These are phyloP conservation scores for Rhodocollybia butyracea DNA, from an alignment of 768 basidiomycete genomes.

Conservation along the genomic window DNA sequence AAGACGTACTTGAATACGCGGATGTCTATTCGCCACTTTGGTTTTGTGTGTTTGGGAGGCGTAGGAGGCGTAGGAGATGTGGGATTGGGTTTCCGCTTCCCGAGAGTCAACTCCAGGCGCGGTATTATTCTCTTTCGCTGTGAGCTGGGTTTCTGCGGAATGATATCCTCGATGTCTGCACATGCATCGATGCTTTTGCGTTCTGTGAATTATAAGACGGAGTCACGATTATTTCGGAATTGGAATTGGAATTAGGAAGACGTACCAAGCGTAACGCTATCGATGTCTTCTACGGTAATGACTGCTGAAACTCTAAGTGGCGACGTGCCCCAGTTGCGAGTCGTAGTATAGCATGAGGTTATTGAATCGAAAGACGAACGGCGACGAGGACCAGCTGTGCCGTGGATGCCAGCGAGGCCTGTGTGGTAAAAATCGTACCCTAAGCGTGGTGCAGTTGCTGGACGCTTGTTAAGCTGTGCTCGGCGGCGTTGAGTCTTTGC, in stretches of 20 bases:
- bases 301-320: constrained; percentile 3
- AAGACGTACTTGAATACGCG: constrained; percentile 1
- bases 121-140: neutral
- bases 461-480: neutral
- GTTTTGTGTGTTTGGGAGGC: neutral
- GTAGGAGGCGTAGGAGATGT: neutral
- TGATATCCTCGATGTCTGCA: neutral
- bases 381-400: neutral
- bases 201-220: neutral
- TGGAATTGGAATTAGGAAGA: neutral
- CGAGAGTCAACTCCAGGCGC: neutral
- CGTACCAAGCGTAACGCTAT: constrained; percentile 1
- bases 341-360: neutral
- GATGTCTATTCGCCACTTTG: constrained; percentile 4
- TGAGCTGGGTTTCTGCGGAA: neutral
- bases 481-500: neutral
- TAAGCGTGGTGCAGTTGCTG: neutral
- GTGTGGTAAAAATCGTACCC: constrained; percentile 2
- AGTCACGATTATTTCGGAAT: too few species aligned
- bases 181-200: neutral
- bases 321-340: neutral
- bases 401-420: constrained; percentile 1
- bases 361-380: neutral
- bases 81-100: neutral
- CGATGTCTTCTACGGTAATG: constrained; percentile 6